phyloP scores from a whole-genome alignment of 2,329 filamentous ascomycete genomes.

The Microcyclospora pomicola region DNA sequence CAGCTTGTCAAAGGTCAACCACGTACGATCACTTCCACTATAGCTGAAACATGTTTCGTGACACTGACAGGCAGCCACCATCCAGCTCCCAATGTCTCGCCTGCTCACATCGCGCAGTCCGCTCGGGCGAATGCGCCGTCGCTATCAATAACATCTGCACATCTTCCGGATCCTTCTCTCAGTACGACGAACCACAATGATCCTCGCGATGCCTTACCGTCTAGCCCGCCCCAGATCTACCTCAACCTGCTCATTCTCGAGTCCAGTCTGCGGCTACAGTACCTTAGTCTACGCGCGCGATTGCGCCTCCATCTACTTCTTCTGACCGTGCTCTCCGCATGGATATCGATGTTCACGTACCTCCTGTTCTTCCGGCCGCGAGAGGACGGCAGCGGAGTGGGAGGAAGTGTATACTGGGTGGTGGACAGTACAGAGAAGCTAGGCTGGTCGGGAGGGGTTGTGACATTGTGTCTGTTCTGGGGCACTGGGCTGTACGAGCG shows the following conservation, averaged over 20 bases:
- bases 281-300: constrained; percentile 75
- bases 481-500: constrained; percentile 93
- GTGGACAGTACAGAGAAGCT: constrained; percentile 83
- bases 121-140: constrained; percentile 14
- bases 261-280: constrained; percentile 82
- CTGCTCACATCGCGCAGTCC: constrained; percentile 26
- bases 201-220: constrained; percentile 69
- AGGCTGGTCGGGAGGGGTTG: constrained; percentile 77
- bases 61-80: too few relatives aligned
- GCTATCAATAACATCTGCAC: constrained; percentile 22
- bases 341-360: constrained; percentile 78
- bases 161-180: constrained; percentile 19
- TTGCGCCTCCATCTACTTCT: constrained; percentile 90
- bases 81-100: constrained; percentile 39
- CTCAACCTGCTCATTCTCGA: constrained; percentile 96
- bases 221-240: constrained; percentile 89
- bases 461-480: constrained; percentile 80
- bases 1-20: constrained; percentile 86
- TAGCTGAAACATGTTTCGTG: too few relatives aligned
- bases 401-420: constrained; percentile 92
- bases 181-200: constrained; percentile 37
- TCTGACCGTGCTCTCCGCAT: constrained; percentile 60
- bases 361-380: constrained; percentile 89
- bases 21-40: constrained; percentile 7
- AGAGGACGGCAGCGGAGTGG: constrained; percentile 81